Base-by-base conservation (phyloP, 2,329 filamentous ascomycete species). In the Colletotrichum graminicola region DNA sequence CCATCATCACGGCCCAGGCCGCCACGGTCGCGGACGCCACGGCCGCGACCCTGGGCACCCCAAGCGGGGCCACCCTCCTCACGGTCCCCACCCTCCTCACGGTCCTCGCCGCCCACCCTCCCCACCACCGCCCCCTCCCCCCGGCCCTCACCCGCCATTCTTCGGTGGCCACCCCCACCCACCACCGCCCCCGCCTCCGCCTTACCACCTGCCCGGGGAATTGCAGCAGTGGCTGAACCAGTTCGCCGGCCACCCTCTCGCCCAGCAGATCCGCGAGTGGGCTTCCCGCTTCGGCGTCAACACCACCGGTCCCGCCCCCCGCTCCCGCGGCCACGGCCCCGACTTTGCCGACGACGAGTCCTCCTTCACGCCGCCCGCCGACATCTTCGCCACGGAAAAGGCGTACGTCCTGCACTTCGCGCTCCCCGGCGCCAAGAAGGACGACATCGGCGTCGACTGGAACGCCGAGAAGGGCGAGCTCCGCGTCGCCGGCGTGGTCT, bases 381-480 rank as follows among this genome's bases (percentile, higher is more conserved):
- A 97, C 78, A 83, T 95, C 74, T 96, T 95, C 84, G 88, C 92
- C 78, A 92, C 91, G 6, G 81, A 89, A 8, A 81, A 83, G 41
- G 81, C 89, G 18, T 94, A 90, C 78, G 83, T 94, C 54, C 82
- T 96, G 11, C 93, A 96, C 79, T 83, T 94, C 76, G 91, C 93
- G 1, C 86, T 97, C 0, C 93, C 94, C 0, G 94, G 94, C 34
- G 93, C 91, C 1, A 91, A 91, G 82, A 95, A 94, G 81, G 88
- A 93, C 76, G 93, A 96, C 76, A 84, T 96, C 7, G 91, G 88
- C 68, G 89, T 96, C 56, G 91, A 91, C 79, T 97, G 92, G 89
- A 90, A 95, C 75, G 85, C 88, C 0, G 91, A 93, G 70, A 89
- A 89, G 77, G 87, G 85, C 57, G 84, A 88, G 66, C 83, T 97